Evolutionary conservation across 169 alveolate species (phyloP).

Genomic region (Pseudocohnilembus persalinus): DNA sequence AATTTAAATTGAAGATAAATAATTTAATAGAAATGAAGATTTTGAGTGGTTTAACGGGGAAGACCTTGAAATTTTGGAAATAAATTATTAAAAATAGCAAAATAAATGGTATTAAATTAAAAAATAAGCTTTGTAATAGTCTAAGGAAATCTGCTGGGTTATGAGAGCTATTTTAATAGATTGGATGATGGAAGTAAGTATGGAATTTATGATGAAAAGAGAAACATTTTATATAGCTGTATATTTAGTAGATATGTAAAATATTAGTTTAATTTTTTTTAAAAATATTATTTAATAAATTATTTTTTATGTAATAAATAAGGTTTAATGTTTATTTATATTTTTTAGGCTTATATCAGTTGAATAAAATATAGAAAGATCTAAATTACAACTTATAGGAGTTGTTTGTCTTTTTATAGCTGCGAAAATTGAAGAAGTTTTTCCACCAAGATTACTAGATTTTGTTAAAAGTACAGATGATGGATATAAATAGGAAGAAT

Average conservation of each 20-base stretch:
- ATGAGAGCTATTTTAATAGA: slow-evolving; percentile 83
- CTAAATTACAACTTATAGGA: slow-evolving; percentile 71
- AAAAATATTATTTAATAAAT: too few relatives aligned
- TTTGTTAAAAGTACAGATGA: slow-evolving; percentile 66
- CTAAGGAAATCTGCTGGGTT: slow-evolving; percentile 31
- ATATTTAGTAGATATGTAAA: slow-evolving; percentile 53
- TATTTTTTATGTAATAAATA: too few relatives aligned
- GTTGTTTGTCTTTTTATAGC: slow-evolving; percentile 68
- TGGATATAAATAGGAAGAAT: slow-evolving; percentile 50
- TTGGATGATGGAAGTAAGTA: slow-evolving; percentile 81
- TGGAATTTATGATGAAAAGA: slow-evolving; percentile 65
- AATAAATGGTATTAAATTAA: too few relatives aligned
- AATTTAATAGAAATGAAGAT: too few relatives aligned
- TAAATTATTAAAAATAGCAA: too few relatives aligned
- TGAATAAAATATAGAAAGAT: slow-evolving; percentile 22
- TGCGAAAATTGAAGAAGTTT: slow-evolving; percentile 77
- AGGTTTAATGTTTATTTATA: too few relatives aligned
- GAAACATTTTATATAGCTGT: slow-evolving; percentile 72
- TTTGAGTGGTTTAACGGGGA: too few relatives aligned
- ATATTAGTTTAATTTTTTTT: too few relatives aligned
- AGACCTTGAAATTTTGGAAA: too few relatives aligned
- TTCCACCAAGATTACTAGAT: slow-evolving; percentile 53
- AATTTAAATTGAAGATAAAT: too few relatives aligned
- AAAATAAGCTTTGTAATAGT: too few relatives aligned
- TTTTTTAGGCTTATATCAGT: slow-evolving; percentile 33